Conservation (phyloP, 768 basidiomycete species). For the Boletus vinaceobasis region DNA sequence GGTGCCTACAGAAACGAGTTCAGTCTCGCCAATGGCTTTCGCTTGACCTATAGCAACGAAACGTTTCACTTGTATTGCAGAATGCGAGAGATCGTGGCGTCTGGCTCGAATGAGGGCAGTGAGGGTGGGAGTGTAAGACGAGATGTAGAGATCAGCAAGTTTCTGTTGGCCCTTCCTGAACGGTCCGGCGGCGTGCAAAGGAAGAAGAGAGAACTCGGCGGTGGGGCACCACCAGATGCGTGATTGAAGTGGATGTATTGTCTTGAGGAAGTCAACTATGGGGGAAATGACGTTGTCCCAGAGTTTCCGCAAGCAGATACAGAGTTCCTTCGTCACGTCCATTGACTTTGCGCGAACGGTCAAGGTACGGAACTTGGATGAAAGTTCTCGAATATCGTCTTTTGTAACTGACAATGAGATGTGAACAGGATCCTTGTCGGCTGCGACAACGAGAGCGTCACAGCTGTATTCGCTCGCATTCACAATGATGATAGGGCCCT, state of each 20-base stretch:
- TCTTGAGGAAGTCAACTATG: background rate
- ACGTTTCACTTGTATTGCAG: background rate
- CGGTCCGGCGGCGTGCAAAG: background rate
- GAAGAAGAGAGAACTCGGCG: background rate
- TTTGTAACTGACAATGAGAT: background rate
- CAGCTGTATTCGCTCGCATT: too few relatives aligned
- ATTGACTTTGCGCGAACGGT: background rate
- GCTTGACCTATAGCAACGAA: conserved; percentile 4
- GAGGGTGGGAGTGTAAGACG: conserved; percentile 17
- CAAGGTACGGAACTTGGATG: background rate
- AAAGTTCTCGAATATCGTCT: background rate
- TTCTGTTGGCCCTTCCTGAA: background rate
- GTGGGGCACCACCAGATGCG: background rate
- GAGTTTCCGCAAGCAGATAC: background rate
- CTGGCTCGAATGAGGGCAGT: conserved; percentile 7
- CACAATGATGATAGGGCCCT: too few relatives aligned
- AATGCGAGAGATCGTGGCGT: background rate
- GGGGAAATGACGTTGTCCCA: background rate
- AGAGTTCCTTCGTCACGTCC: background rate
- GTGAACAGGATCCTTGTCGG: background rate
- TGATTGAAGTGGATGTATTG: background rate
- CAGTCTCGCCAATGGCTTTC: background rate
- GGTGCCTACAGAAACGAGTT: background rate
- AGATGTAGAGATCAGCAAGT: conserved; percentile 10
- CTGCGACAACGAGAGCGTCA: too few relatives aligned